A percentile compares a stretch with the other conserved stretches of the same genome.
Conservation (phyloP, 2,329 filamentous ascomycete genomes). For the Xylaria arbuscula region DNA sequence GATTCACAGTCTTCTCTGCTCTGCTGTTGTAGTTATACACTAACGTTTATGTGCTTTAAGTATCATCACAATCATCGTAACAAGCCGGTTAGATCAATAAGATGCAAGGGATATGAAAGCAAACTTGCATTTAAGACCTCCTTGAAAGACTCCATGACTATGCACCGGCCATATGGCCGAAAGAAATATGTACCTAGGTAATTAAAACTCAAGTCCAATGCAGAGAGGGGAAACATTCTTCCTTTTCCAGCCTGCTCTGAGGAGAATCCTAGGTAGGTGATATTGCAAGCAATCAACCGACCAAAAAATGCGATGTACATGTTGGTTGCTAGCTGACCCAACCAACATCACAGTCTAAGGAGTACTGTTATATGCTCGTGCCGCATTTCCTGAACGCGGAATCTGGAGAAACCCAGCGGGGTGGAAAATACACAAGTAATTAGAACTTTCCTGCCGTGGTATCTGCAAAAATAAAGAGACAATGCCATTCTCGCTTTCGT, state of each 20-base stretch:
- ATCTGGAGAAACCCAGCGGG: conserved; percentile 9
- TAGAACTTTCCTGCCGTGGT: conserved; percentile 31
- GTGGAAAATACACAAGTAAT: conserved; percentile 17
- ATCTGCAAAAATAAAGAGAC: conserved; percentile 29
- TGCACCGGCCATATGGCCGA: conserved; percentile 23
- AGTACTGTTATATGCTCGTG: conserved; percentile 9
- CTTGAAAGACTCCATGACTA: conserved; percentile 29
- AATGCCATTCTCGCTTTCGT: conserved; percentile 23
- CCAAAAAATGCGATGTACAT: conserved; percentile 20
- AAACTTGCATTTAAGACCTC: conserved; percentile 14
- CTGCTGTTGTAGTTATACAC: not conserved
- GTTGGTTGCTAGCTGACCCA: not conserved
- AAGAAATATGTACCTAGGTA: conserved; percentile 9
- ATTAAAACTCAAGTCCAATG: conserved; percentile 2
- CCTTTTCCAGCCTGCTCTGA: conserved; percentile 14
- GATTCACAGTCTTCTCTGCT: not conserved
- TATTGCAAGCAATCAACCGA: conserved; percentile 18
- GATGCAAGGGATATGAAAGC: not conserved
- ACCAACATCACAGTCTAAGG: not conserved
- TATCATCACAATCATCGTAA: not conserved
- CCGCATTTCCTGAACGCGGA: conserved; percentile 20
- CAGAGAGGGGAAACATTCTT: conserved; percentile 22
- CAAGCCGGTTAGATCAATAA: not conserved
- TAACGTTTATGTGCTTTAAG: not conserved
- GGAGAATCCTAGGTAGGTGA: not conserved